phyloP scores from a whole-genome alignment of 352 stramenopile species.

The Phytopythium litorale region DNA sequence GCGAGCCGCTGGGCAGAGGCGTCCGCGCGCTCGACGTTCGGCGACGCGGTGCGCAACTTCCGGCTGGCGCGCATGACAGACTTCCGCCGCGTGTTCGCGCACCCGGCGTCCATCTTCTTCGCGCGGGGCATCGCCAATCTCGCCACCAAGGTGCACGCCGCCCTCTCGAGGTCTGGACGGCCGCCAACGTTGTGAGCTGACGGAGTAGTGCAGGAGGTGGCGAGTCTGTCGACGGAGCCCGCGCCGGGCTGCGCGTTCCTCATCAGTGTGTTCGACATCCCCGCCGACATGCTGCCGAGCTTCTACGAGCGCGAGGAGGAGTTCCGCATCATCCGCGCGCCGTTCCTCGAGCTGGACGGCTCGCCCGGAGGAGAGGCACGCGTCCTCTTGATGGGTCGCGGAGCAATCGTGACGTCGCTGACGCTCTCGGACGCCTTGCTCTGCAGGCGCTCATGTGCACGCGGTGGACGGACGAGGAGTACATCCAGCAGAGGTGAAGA shows the following conservation, averaged over 20 bases:
- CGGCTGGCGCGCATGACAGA: slow-evolving; percentile 76
- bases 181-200: not conserved
- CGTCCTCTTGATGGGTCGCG: not conserved
- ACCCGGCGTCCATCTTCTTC: slow-evolving; percentile 93
- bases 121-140: slow-evolving; percentile 85
- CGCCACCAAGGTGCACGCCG: slow-evolving; percentile 57
- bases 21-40: slow-evolving; percentile 87
- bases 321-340: slow-evolving; percentile 82
- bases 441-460: slow-evolving; percentile 80
- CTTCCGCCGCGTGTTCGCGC: slow-evolving; percentile 89
- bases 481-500: slow-evolving; percentile 49
- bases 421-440: not conserved
- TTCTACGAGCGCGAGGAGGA: slow-evolving; percentile 88
- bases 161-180: not conserved
- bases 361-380: slow-evolving; percentile 17
- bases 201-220: slow-evolving; percentile 65
- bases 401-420: not conserved
- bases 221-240: slow-evolving; percentile 78
- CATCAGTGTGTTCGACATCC: slow-evolving; percentile 70
- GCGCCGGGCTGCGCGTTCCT: slow-evolving; percentile 52
- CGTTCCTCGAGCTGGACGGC: slow-evolving; percentile 63
- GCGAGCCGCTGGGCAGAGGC: slow-evolving; percentile 27
- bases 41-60: slow-evolving; percentile 83
- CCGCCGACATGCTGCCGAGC: slow-evolving; percentile 39
- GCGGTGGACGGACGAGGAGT: slow-evolving; percentile 85